phyloP scores from a whole-genome alignment of 2,329 filamentous ascomycete species.

The Teratosphaeria nubilosa region DNA sequence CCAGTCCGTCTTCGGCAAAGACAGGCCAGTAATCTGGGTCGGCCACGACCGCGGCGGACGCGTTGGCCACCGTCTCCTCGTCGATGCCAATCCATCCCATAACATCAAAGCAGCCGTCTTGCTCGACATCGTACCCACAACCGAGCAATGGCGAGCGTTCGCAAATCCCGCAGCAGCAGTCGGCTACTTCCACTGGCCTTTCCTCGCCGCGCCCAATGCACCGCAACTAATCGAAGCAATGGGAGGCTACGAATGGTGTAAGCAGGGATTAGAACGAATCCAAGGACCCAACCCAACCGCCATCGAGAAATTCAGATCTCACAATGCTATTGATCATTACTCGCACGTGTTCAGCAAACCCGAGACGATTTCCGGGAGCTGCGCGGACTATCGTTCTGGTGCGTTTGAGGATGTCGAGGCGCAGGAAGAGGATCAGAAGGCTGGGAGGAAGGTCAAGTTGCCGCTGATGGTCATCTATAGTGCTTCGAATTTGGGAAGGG shows the following conservation, averaged over 20 bases:
- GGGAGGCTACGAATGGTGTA: slow-evolving; percentile 32
- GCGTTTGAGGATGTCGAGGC: slow-evolving; percentile 32
- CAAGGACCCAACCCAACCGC: slow-evolving; percentile 21
- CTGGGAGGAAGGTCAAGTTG: slow-evolving; percentile 33
- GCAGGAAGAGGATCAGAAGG: slow-evolving; percentile 37
- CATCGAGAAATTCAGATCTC: slow-evolving; percentile 19
- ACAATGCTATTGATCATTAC: slow-evolving; percentile 36
- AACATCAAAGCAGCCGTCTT: slow-evolving; percentile 32
- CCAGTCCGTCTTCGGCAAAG: slow-evolving; percentile 21
- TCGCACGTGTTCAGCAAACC: slow-evolving; percentile 32
- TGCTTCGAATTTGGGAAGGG: slow-evolving; percentile 30
- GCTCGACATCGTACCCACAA: slow-evolving; percentile 42
- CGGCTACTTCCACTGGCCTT: slow-evolving; percentile 42
- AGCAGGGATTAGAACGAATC: slow-evolving; percentile 23
- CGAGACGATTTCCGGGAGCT: slow-evolving; percentile 34
- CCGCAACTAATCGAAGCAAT: slow-evolving; percentile 34
- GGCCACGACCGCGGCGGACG: slow-evolving; percentile 44
- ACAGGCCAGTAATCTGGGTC: slow-evolving; percentile 33
- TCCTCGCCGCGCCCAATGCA: slow-evolving; percentile 39
- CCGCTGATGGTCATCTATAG: slow-evolving; percentile 38
- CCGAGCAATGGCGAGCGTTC: slow-evolving; percentile 36
- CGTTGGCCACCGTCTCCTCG: slow-evolving; percentile 39
- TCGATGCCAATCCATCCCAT: slow-evolving; percentile 28
- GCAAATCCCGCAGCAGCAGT: slow-evolving; percentile 26
- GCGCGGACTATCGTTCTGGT: slow-evolving; percentile 40